A percentile compares a stretch with the other conserved stretches of the same genome.
These are phyloP conservation scores for Pythium aphanidermatum DNA, from an alignment of 352 stramenopile genomes.

Conservation along the genomic window DNA sequence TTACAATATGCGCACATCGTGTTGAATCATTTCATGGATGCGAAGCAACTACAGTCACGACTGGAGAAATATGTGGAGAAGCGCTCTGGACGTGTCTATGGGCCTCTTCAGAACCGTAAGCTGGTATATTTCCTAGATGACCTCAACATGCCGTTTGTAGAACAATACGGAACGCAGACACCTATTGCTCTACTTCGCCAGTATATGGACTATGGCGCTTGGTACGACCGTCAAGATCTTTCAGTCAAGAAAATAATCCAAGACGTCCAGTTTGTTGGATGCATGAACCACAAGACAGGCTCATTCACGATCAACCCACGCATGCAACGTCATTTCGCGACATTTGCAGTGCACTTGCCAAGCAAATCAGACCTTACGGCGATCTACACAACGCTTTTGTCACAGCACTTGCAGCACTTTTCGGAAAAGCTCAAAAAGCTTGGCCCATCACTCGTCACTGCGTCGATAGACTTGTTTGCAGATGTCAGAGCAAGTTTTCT, in stretches of 20 bases:
- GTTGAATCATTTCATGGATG: conserved; percentile 88
- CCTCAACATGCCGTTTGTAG: conserved; percentile 85
- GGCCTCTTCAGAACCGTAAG: conserved; percentile 66
- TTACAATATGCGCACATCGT: conserved; percentile 53
- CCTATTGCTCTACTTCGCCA: conserved; percentile 85
- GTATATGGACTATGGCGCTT: conserved; percentile 89
- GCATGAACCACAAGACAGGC: conserved; percentile 90
- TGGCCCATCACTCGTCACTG: conserved; percentile 52
- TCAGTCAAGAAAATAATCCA: conserved; percentile 85
- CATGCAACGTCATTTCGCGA: conserved; percentile 87
- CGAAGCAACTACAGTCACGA: conserved; percentile 60
- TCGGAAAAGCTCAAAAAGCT: conserved; percentile 77
- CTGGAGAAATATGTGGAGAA: conserved; percentile 86
- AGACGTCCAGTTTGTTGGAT: conserved; percentile 82
- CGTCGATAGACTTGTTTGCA: conserved; percentile 78
- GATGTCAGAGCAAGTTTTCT: conserved; percentile 78
- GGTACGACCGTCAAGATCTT: conserved; percentile 88
- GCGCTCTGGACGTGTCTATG: conserved; percentile 77
- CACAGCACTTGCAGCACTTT: conserved; percentile 62
- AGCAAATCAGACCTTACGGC: conserved; percentile 48
- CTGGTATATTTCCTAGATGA: conserved; percentile 90
- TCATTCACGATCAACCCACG: conserved; percentile 86
- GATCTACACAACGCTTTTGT: conserved; percentile 69
- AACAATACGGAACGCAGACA: conserved; percentile 89
- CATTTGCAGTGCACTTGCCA: conserved; percentile 66